These are phyloP conservation scores for Mychonastes homosphaera DNA, from an alignment of 139 green algal genomes.

Conservation along the genomic window DNA sequence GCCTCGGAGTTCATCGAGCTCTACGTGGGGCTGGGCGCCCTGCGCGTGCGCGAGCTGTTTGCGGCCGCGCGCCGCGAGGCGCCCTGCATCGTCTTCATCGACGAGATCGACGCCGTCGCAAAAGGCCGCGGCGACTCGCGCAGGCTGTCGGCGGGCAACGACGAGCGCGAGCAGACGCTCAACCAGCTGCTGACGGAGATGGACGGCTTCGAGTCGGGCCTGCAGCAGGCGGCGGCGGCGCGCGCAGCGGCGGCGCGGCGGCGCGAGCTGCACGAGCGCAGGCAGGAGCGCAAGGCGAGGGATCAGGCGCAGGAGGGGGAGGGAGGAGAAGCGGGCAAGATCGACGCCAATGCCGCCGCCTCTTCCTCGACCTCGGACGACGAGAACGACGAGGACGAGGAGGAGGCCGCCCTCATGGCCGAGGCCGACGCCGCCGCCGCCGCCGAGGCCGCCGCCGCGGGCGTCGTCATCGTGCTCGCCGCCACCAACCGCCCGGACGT, in stretches of 20 bases:
- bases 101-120: conserved; percentile 89
- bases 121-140: too few species aligned
- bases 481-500: conserved; percentile 47
- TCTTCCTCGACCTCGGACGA: too few species aligned
- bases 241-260: neutral
- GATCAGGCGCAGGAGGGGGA: too few species aligned
- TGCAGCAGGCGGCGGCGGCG: neutral
- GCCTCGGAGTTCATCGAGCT: conserved; percentile 86
- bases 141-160: conserved; percentile 74
- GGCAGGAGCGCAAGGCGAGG: too few species aligned
- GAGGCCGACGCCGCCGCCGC: neutral
- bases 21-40: conserved; percentile 86
- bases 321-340: too few species aligned
- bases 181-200: conserved; percentile 88
- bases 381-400: too few species aligned
- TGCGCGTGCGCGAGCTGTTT: conserved; percentile 75
- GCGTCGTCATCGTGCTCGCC: neutral
- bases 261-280: neutral
- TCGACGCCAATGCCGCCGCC: too few species aligned
- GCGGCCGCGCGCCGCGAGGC: conserved; percentile 57
- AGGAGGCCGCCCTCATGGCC: too few species aligned
- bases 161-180: conserved; percentile 85
- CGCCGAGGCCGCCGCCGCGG: too few species aligned
- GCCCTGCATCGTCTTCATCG: conserved; percentile 87
- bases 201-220: conserved; percentile 59